These are phyloP conservation scores for Chaetomium cochliodes DNA, from an alignment of 495 filamentous ascomycete species.

Conservation along the genomic window DNA sequence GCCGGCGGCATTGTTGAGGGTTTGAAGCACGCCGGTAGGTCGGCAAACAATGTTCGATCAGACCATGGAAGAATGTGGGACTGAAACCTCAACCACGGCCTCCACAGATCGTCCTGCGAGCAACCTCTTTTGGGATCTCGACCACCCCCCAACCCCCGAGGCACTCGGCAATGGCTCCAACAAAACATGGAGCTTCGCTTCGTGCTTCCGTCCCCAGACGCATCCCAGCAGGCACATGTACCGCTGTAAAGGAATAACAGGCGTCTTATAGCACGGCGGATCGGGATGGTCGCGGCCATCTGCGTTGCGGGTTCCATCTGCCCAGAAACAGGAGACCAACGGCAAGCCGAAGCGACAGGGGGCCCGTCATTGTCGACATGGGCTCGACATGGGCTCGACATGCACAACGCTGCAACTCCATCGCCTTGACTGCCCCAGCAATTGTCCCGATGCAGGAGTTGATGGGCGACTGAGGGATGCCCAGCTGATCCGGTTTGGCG, in stretches of 20 bases:
- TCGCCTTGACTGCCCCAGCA: slow-evolving; percentile 13
- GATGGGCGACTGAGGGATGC: slow-evolving; percentile 9
- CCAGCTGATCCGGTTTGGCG: slow-evolving; percentile 31
- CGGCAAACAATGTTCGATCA: neutral
- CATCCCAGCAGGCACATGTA: slow-evolving; percentile 38
- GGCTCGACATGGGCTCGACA: slow-evolving; percentile 16
- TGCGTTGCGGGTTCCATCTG: slow-evolving; percentile 17
- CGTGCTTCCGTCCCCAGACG: slow-evolving; percentile 25
- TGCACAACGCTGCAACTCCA: slow-evolving; percentile 15
- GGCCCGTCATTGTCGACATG: slow-evolving; percentile 18
- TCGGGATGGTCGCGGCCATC: slow-evolving; percentile 27
- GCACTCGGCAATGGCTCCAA: slow-evolving; percentile 24
- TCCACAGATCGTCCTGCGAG: slow-evolving; percentile 1
- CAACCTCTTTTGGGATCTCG: neutral
- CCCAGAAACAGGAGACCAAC: slow-evolving; percentile 20
- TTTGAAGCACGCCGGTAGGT: neutral
- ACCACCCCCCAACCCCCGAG: slow-evolving; percentile 9
- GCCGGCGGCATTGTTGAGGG: neutral
- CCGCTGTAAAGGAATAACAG: slow-evolving; percentile 23
- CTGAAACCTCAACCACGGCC: neutral
- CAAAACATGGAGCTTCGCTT: slow-evolving; percentile 25
- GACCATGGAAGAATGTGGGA: neutral
- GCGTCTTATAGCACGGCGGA: slow-evolving; percentile 27
- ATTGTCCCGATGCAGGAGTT: slow-evolving; percentile 18
- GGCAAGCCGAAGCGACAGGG: slow-evolving; percentile 32